Evolutionary conservation across 2,329 filamentous ascomycete species (phyloP).

Genomic region (Arthrocladium fulminans): DNA sequence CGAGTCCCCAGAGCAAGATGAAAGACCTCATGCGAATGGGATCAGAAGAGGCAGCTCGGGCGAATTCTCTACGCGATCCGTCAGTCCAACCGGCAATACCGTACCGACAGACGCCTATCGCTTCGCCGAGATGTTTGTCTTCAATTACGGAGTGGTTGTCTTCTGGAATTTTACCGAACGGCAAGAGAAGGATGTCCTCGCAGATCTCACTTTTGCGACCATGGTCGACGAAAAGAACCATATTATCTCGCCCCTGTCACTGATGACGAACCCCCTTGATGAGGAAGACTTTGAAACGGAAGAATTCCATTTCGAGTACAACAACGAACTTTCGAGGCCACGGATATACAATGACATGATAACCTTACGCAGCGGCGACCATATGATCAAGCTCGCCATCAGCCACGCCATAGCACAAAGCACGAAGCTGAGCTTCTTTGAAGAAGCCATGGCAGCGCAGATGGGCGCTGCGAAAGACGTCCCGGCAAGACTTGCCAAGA

Average conservation of each 20-base stretch:
- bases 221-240: conserved; percentile 24
- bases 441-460: conserved; percentile 88
- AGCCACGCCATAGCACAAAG: conserved; percentile 96
- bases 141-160: conserved; percentile 92
- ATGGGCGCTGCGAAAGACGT: conserved; percentile 91
- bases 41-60: conserved; percentile 19
- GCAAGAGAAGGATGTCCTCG: conserved; percentile 93
- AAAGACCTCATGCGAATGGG: conserved; percentile 26
- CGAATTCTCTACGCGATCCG: conserved; percentile 30
- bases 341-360: conserved; percentile 99
- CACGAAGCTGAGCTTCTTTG: conserved; percentile 91
- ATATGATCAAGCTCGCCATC: conserved; percentile 63
- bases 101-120: conserved; percentile 61
- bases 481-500: conserved; percentile 77
- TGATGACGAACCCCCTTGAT: conserved; percentile 70
- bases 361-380: conserved; percentile 82
- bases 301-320: conserved; percentile 98
- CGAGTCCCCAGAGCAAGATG: conserved; percentile 14
- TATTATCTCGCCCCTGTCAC: conserved; percentile 41
- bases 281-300: conserved; percentile 94
- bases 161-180: conserved; percentile 98
- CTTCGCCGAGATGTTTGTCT: conserved; percentile 94
- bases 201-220: conserved; percentile 72
- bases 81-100: conserved; percentile 44
- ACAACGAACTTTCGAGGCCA: conserved; percentile 70